Base-by-base conservation (phyloP, 2,329 filamentous ascomycete genomes). In the Hypomyces perniciosus region DNA sequence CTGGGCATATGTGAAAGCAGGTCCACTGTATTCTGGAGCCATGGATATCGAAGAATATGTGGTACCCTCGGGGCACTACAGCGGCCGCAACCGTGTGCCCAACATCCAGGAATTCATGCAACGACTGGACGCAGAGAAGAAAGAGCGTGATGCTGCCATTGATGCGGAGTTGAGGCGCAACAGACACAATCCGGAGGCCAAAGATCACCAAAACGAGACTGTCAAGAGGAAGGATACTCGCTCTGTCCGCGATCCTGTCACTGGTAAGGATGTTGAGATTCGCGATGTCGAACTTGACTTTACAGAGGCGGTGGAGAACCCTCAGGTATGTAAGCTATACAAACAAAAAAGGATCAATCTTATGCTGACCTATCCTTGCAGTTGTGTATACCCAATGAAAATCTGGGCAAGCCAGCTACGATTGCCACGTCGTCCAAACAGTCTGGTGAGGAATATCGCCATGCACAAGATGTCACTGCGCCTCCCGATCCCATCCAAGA, bases 341-440 rank as follows among this genome's bases (percentile, higher is more conserved):
- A 6, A 9, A 8, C 12, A 30, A 34, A 2, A 2, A 12, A n/a
- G 3, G 10, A 26, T n/a, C 28, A 12, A 6, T 38, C 9, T n/a
- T 35, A n/a, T 34, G 33, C 45, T 57, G 29, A 55, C 38, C 9
- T 6, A 35, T 8, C 4, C 26, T 27, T 34, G 8, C 59, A 89
- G 81, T 69, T 96, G 10, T 89, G 87, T 2, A 81, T 97, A 1
- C 92, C 92, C 13, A 97, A 96, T 67, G 88, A 89, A 39, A 96
- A 96, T 61, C 71, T 97, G 2, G 81, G 84, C 56, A 91, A 87
- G 65, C 73, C 81, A 3, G 86, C 88, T 59, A 78, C 87, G 0
- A 77, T 90, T 34, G 81, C 86, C 62, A 89, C 88, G 1, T 80
- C 88, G 1, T 68, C 85, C 0, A 75, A 76, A 1, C 88, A 95